Percentiles rank a stretch among this genome's conserved stretches.
phyloP scores from a whole-genome alignment of 306 rosid species.

The Fragaria iinumae region DNA sequence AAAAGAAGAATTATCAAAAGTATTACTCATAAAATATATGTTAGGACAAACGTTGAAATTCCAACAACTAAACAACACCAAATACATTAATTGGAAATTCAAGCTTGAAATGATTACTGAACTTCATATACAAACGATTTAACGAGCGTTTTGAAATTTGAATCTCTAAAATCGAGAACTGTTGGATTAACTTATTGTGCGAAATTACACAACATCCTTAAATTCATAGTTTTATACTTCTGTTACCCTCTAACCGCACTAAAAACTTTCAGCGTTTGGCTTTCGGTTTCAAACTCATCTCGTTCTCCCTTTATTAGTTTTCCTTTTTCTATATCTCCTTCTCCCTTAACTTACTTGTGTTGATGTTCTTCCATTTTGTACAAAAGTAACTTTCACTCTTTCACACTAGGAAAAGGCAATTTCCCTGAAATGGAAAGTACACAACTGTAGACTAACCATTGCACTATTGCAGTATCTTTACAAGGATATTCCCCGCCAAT shows the following conservation, averaged over 20 bases:
- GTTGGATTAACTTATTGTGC: not conserved
- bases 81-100: not conserved
- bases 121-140: not conserved
- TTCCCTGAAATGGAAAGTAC: not conserved
- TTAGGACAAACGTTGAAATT: too few relatives aligned
- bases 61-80: not conserved
- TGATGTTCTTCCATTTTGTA: not conserved
- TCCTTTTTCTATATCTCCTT: too few relatives aligned
- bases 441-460: not conserved
- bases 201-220: too few relatives aligned
- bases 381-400: not conserved
- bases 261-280: too few relatives aligned
- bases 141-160: not conserved
- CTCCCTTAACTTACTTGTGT: not conserved
- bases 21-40: too few relatives aligned
- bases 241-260: too few relatives aligned
- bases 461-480: not conserved
- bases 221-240: too few relatives aligned
- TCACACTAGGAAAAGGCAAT: not conserved
- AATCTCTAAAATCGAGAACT: not conserved
- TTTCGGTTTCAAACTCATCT: too few relatives aligned
- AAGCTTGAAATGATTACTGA: not conserved
- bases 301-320: not conserved
- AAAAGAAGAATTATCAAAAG: too few relatives aligned
- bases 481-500: conserved; percentile 3